phyloP scores from a whole-genome alignment of 768 basidiomycete genomes.

The Clathrus columnatus region DNA sequence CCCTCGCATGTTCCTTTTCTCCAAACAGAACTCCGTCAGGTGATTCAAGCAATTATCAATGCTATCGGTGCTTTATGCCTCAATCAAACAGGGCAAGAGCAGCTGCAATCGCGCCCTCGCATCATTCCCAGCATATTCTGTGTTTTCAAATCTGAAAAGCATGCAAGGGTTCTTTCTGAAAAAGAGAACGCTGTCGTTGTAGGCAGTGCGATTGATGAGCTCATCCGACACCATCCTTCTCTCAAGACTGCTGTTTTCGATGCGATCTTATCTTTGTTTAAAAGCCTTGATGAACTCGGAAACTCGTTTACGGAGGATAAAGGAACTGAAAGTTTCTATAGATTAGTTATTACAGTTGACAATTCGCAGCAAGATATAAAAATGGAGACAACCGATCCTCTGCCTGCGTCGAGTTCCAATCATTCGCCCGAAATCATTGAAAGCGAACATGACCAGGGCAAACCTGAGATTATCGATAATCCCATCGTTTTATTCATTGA shows the following conservation, averaged over 20 bases:
- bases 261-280: constrained; percentile 60
- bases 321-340: constrained; percentile 61
- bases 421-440: neutral
- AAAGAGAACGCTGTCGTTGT: constrained; percentile 88
- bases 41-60: constrained; percentile 87
- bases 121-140: constrained; percentile 81
- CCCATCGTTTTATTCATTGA: constrained; percentile 71
- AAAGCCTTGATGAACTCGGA: constrained; percentile 68
- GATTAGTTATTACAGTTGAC: constrained; percentile 30
- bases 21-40: constrained; percentile 33
- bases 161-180: constrained; percentile 78
- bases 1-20: neutral
- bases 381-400: constrained; percentile 1
- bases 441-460: neutral
- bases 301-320: constrained; percentile 45
- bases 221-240: constrained; percentile 90
- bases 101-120: constrained; percentile 64
- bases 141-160: constrained; percentile 77
- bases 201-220: constrained; percentile 87
- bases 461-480: constrained; percentile 39
- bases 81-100: constrained; percentile 80
- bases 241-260: constrained; percentile 76
- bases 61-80: constrained; percentile 95
- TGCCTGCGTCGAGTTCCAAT: neutral
- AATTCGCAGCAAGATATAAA: neutral